Conservation (phyloP, 495 filamentous ascomycete genomes). For the Extremus antarcticus region DNA sequence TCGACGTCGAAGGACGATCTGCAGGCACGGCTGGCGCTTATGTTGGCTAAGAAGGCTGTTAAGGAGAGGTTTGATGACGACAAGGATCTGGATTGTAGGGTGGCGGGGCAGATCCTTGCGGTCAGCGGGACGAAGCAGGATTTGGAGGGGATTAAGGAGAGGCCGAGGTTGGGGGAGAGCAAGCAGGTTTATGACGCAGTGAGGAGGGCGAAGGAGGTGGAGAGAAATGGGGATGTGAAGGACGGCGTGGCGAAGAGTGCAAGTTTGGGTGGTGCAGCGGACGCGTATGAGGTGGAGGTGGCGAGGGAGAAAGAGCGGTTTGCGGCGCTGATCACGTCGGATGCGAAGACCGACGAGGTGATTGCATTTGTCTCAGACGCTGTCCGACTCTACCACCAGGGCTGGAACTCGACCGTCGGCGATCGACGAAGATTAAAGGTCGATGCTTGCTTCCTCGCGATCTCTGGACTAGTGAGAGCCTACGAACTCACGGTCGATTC, state of each 20-base stretch:
- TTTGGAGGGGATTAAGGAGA: background rate
- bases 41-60: conserved; percentile 14
- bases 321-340: background rate
- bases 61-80: conserved; percentile 15
- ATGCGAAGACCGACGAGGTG: background rate
- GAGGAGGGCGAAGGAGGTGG: background rate
- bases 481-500: conserved; percentile 1
- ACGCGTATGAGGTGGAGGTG: conserved; percentile 5
- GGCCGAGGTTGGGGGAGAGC: conserved; percentile 11
- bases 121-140: conserved; percentile 6
- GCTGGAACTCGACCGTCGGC: background rate
- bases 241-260: background rate
- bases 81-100: conserved; percentile 12
- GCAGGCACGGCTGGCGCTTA: conserved; percentile 10
- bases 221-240: background rate
- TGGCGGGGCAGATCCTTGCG: conserved; percentile 18
- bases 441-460: conserved; percentile 13
- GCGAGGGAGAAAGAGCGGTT: conserved; percentile 1
- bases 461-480: conserved; percentile 11
- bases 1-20: conserved; percentile 16
- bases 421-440: conserved; percentile 1
- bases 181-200: conserved; percentile 16
- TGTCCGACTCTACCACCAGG: conserved; percentile 10
- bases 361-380: conserved; percentile 6
- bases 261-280: background rate